Base-by-base conservation (phyloP, 768 basidiomycete species). In the Suillus variegatus region DNA sequence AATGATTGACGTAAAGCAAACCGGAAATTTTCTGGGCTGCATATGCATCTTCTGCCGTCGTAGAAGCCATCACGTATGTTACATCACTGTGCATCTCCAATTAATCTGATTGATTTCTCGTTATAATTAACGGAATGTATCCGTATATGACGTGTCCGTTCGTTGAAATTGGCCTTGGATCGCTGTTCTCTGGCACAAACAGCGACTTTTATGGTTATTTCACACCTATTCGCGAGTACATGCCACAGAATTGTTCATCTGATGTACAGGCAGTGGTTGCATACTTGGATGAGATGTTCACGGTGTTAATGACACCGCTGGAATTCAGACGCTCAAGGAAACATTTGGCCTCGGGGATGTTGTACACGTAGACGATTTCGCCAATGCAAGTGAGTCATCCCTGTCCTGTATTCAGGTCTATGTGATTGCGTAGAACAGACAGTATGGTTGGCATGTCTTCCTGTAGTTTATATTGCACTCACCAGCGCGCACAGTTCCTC, bases 211-310 rank as follows among this genome's bases (percentile, higher is more conserved):
- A 70, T 32, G 80, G 79, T 67, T 93, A 91, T 70, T 91, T 89
- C 73, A 89, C 90, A 65, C 90, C 90, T 14, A 85, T 90, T 68
- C 85, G 85, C 18, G 79, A 84, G 68, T 77, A 85, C 70, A 91
- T 91, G 88, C 87, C 90, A 2, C 68, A 68, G 67, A 92, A 93
- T 74, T 93, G 91, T 76, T 91, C 89, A 9, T 83, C 88, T 0
- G 91, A 93, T 70, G 82, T 91, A 38, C 78, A 89, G 72, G 83
- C 82, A 6, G 89, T 88, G 18, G 82, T 92, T 62, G 71, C 82
- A 6, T 82, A 89, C 68, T 76, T 92, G 46, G 91, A 92, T 70
- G 60, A 80, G 62, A 84, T 86, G 7, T 86, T 90, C 68, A 74
- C 76, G 0, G 77, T n/a, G n/a, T 77, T 4, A 79, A 79, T 1